Evolutionary conservation across 139 green algal species (phyloP).

Genomic region (Coccomyxa sp.): DNA sequence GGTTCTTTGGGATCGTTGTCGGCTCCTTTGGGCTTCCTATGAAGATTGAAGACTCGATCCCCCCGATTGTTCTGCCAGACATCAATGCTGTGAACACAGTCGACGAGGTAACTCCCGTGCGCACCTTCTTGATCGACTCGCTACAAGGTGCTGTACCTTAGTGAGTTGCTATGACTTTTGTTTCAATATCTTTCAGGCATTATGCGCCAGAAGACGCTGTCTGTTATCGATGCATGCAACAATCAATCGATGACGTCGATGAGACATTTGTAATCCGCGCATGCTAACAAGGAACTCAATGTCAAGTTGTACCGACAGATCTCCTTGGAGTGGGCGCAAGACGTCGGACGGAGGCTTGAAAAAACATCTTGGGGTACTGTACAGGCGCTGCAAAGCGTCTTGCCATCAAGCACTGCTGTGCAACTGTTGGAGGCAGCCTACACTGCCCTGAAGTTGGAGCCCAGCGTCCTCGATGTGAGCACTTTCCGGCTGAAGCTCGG

Average conservation of each 20-base stretch:
- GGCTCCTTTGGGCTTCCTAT: no score
- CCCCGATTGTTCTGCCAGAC: no score
- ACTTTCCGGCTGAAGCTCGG: no score
- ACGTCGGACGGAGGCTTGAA: not conserved
- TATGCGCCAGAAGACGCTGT: not conserved
- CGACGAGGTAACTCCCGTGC: no score
- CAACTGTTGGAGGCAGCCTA: conserved; percentile 23
- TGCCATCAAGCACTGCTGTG: not conserved
- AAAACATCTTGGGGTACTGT: not conserved
- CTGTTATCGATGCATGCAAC: not conserved
- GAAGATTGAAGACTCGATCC: no score
- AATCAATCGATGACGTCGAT: no score
- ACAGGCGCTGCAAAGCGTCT: not conserved
- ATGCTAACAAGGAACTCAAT: no score
- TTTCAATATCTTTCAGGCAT: not conserved
- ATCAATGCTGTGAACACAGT: no score
- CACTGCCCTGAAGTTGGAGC: conserved; percentile 25
- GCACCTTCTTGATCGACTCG: no score
- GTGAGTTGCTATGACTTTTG: not conserved
- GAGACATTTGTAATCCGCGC: no score
- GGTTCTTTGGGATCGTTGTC: no score
- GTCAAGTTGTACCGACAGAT: not conserved
- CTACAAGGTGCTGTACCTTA: no score
- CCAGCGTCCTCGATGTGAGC: conserved; percentile 43
- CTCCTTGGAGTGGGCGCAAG: not conserved